Evolutionary conservation across 2,329 filamentous ascomycete species (phyloP).

Genomic region (Trichoderma atroviride): DNA sequence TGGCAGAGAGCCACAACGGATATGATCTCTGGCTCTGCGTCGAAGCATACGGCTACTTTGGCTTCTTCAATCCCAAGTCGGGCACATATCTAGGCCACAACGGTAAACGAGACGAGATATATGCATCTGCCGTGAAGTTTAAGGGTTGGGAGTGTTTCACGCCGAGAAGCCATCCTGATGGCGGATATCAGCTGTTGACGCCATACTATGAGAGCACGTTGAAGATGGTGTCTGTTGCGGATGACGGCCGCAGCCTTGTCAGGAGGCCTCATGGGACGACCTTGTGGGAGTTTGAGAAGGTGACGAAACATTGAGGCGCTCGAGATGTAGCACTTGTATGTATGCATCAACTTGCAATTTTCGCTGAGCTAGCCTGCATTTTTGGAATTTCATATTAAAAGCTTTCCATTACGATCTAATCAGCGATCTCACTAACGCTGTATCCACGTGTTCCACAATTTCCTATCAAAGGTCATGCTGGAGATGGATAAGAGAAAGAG

Average conservation of each 20-base stretch:
- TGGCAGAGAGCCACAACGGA: not conserved
- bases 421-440: no score
- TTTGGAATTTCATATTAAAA: not conserved
- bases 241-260: conserved; percentile 11
- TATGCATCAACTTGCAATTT: not conserved
- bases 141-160: conserved; percentile 7
- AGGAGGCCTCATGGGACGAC: conserved; percentile 17
- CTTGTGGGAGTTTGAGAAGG: conserved; percentile 16
- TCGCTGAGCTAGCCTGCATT: not conserved
- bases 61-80: not conserved
- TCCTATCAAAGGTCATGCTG: no score
- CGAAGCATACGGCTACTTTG: not conserved
- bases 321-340: not conserved
- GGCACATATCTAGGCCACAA: conserved; percentile 14
- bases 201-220: not conserved
- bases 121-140: not conserved
- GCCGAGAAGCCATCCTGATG: conserved; percentile 14
- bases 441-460: no score
- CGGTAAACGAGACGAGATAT: not conserved
- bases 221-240: conserved; percentile 6
- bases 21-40: not conserved
- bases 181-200: conserved; percentile 21
- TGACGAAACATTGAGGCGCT: not conserved
- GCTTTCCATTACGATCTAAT: no score
- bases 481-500: no score